A percentile compares a stretch with the other conserved stretches of the same genome.
phyloP scores from a whole-genome alignment of 116 monocot species.

The Posidonia oceanica region DNA sequence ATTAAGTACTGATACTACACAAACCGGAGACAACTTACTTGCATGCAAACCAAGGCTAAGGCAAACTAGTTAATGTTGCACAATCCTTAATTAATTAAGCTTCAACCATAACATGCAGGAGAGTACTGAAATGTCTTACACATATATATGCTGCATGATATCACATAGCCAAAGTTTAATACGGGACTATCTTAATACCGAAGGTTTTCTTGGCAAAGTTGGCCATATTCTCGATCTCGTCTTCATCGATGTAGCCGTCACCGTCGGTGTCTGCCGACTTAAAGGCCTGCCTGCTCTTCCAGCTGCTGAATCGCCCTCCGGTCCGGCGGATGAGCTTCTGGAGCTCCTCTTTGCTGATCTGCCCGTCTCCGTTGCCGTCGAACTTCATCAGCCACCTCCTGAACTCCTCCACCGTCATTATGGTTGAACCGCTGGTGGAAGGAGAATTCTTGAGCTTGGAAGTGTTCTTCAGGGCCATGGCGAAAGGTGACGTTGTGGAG shows the following conservation, averaged over 20 bases:
- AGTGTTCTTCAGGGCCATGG: conserved; percentile 1
- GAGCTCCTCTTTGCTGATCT: conserved; percentile 15
- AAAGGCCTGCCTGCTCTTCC: conserved; percentile 1
- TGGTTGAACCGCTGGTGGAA: not conserved
- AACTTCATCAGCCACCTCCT: conserved; percentile 9
- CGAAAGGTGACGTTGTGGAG: not conserved
- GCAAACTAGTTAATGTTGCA: too few relatives aligned
- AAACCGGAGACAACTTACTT: too few relatives aligned
- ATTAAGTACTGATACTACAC: too few relatives aligned
- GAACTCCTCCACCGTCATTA: conserved; percentile 14
- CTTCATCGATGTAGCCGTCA: conserved; percentile 6
- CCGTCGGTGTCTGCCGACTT: conserved; percentile 5
- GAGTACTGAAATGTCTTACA: too few relatives aligned
- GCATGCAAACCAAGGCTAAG: too few relatives aligned
- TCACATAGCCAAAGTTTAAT: not conserved
- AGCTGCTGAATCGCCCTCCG: not conserved
- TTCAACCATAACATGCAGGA: too few relatives aligned
- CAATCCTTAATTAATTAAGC: too few relatives aligned
- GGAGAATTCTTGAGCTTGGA: not conserved
- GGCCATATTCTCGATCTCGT: conserved; percentile 10
- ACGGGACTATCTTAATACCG: conserved; percentile 8
- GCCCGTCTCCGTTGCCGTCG: conserved; percentile 11
- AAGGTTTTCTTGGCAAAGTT: conserved; percentile 6
- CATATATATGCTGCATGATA: too few relatives aligned
- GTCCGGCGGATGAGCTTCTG: not conserved